Evolutionary conservation across 2,329 filamentous ascomycete genomes (phyloP).

Genomic region (Diaporthe sp.): DNA sequence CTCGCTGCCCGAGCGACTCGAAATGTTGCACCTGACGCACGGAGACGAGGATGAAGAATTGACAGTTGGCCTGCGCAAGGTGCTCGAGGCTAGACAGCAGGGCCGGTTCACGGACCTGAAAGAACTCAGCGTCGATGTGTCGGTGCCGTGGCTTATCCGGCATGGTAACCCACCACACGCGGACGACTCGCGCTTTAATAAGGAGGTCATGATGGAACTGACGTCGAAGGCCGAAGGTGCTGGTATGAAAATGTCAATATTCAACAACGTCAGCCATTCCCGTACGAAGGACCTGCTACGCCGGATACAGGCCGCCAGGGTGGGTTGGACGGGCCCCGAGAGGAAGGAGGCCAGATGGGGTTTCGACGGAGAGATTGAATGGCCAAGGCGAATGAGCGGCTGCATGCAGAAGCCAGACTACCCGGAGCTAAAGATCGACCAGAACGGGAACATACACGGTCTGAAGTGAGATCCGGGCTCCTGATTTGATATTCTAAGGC

Average conservation of each 20-base stretch:
- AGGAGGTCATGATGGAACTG: slow-evolving; percentile 6
- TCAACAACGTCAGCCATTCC: slow-evolving; percentile 15
- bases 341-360: slow-evolving; percentile 9
- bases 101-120: neutral
- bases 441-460: neutral
- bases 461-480: neutral
- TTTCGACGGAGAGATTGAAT: slow-evolving; percentile 10
- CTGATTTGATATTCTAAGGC: neutral
- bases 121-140: slow-evolving; percentile 12
- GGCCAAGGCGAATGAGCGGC: slow-evolving; percentile 20
- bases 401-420: slow-evolving; percentile 24
- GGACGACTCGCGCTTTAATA: slow-evolving; percentile 6
- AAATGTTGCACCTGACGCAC: slow-evolving; percentile 21
- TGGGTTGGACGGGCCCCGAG: slow-evolving; percentile 10
- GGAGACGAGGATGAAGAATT: slow-evolving; percentile 25
- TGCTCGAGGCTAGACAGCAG: slow-evolving; percentile 13
- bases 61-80: slow-evolving; percentile 14
- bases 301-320: slow-evolving; percentile 8
- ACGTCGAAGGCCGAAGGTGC: neutral
- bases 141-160: slow-evolving; percentile 1
- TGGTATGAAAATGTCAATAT: neutral
- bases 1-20: slow-evolving; percentile 16
- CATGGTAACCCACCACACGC: slow-evolving; percentile 7
- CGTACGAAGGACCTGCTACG: neutral
- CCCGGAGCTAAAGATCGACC: slow-evolving; percentile 21